Conservation (phyloP, 495 filamentous ascomycete species). For the Penicillium atrosanguineum region DNA sequence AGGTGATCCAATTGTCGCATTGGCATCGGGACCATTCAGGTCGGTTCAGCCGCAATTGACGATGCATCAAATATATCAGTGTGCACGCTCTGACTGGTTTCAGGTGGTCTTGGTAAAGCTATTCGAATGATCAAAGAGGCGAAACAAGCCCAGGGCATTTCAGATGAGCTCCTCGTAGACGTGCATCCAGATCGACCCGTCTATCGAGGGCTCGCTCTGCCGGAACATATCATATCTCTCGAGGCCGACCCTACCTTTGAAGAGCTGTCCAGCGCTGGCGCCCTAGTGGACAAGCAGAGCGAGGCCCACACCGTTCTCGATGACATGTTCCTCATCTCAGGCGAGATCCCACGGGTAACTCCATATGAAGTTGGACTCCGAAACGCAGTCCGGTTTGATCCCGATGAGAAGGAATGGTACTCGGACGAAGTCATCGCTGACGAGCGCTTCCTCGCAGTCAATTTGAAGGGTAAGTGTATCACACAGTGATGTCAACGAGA, state of each 20-base stretch:
- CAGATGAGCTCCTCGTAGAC: conserved; percentile 42
- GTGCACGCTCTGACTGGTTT: conserved; percentile 1
- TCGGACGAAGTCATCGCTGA: conserved; percentile 55
- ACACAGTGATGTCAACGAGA: not conserved
- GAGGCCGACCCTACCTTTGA: conserved; percentile 58
- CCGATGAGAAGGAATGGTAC: conserved; percentile 48
- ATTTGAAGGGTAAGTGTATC: conserved; percentile 48
- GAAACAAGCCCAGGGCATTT: conserved; percentile 31
- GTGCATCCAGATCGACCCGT: conserved; percentile 56
- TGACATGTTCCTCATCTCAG: conserved; percentile 55
- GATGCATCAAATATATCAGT: not conserved
- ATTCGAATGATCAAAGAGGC: conserved; percentile 48
- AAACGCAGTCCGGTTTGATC: conserved; percentile 46
- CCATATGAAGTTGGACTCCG: conserved; percentile 53
- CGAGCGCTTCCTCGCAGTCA: conserved; percentile 58
- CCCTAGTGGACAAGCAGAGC: conserved; percentile 38
- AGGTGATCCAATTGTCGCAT: conserved; percentile 71
- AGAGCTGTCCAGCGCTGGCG: conserved; percentile 50
- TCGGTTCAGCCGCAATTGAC: conserved; percentile 9
- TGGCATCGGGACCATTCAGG: conserved; percentile 65
- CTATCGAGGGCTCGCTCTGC: conserved; percentile 50
- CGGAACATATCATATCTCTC: conserved; percentile 45
- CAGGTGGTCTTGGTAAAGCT: conserved; percentile 48
- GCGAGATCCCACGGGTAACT: conserved; percentile 55
- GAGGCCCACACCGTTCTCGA: conserved; percentile 52